These are phyloP conservation scores for Trametes gibbosa DNA, from an alignment of 768 basidiomycete genomes.

Conservation along the genomic window DNA sequence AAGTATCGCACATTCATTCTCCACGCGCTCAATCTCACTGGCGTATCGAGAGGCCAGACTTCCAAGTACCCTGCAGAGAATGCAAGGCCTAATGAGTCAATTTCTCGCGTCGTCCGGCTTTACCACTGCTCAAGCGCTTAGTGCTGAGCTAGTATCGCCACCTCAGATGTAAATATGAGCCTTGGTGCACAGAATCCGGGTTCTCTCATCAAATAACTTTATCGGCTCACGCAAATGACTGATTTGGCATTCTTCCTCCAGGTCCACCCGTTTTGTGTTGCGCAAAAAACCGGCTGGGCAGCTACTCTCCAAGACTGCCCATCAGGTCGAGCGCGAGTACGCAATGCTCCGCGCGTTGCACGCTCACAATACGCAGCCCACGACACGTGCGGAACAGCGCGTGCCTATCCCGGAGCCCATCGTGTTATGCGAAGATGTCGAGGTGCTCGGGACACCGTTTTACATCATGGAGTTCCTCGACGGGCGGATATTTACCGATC, in stretches of 20 bases:
- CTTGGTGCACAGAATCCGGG: neutral
- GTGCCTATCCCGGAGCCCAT: constrained; percentile 88
- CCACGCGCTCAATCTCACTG: no score
- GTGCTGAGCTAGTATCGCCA: no score
- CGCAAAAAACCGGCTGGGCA: constrained; percentile 91
- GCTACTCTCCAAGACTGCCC: constrained; percentile 87
- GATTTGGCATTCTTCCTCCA: neutral
- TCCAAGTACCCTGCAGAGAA: no score
- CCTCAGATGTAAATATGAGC: no score
- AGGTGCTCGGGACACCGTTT: constrained; percentile 84
- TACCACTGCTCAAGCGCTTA: no score
- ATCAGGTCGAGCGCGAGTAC: constrained; percentile 95
- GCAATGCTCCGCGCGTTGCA: constrained; percentile 75
- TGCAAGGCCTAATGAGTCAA: no score
- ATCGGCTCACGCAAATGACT: neutral
- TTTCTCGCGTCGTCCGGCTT: no score
- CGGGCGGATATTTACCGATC: constrained; percentile 91
- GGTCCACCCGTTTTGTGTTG: constrained; percentile 64
- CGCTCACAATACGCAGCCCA: constrained; percentile 57
- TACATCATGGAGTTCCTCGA: constrained; percentile 97
- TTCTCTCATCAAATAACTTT: neutral
- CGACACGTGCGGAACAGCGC: constrained; percentile 45
- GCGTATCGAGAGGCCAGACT: no score
- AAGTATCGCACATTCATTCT: no score
- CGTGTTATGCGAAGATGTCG: constrained; percentile 73